phyloP scores from a whole-genome alignment of 2,329 filamentous ascomycete species.

The Stagonosporopsis rhizophila region DNA sequence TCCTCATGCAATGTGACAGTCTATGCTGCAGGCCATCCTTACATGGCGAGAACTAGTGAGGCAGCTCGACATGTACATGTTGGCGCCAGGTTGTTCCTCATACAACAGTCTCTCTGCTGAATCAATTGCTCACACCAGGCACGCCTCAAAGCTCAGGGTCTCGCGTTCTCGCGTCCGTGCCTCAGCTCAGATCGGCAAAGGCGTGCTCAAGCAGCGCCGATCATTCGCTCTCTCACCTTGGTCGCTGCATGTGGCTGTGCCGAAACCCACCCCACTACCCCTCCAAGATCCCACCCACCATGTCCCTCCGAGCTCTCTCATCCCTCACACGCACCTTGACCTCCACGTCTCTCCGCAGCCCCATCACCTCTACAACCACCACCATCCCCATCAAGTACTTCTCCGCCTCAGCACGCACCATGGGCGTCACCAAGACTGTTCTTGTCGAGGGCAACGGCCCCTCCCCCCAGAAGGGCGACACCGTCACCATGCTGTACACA shows the following conservation, averaged over 20 bases:
- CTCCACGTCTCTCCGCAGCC: background rate
- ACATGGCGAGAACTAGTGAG: background rate
- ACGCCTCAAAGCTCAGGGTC: background rate
- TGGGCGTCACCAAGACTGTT: constrained; percentile 42
- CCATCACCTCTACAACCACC: background rate
- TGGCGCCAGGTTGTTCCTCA: background rate
- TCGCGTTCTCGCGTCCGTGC: constrained; percentile 3
- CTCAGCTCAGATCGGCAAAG: constrained; percentile 14
- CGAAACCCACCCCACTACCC: constrained; percentile 10
- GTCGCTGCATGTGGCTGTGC: constrained; percentile 15
- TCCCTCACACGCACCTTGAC: constrained; percentile 3
- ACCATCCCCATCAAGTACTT: constrained; percentile 4
- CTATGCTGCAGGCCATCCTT: background rate
- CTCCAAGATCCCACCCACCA: constrained; percentile 7
- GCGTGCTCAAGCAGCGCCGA: constrained; percentile 9
- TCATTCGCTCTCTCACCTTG: constrained; percentile 11
- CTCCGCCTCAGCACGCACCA: constrained; percentile 20
- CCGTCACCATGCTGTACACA: constrained; percentile 43
- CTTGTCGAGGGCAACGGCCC: constrained; percentile 40
- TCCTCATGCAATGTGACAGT: background rate
- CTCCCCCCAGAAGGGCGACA: constrained; percentile 38
- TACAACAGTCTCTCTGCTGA: background rate
- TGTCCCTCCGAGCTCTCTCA: constrained; percentile 13
- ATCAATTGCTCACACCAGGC: background rate
- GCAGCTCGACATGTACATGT: background rate